Evolutionary conservation across 2,329 filamentous ascomycete species (phyloP).

Genomic region (Verticillium tricorpus): DNA sequence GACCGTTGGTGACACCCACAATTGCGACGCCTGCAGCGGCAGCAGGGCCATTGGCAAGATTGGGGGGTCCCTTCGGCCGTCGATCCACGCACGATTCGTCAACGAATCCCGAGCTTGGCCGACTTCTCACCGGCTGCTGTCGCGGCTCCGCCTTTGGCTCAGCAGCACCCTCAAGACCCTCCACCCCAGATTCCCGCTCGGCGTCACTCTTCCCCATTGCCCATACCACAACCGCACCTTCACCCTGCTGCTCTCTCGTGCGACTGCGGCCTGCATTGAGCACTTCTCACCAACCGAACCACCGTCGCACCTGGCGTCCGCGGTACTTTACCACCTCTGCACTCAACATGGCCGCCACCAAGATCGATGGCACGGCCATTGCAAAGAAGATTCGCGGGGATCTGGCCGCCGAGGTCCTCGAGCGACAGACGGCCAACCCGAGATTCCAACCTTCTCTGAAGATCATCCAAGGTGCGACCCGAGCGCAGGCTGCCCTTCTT

Average conservation of each 20-base stretch:
- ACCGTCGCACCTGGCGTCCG: not conserved
- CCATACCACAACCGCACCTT: not conserved
- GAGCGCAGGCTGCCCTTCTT: not conserved
- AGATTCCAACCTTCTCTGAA: slow-evolving; percentile 85
- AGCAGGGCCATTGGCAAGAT: not conserved
- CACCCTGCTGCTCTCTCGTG: slow-evolving; percentile 1
- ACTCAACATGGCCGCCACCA: slow-evolving; percentile 74
- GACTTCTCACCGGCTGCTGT: not conserved
- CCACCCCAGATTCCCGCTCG: not conserved
- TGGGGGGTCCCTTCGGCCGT: not conserved
- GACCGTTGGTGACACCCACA: not conserved
- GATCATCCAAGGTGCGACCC: slow-evolving; percentile 79
- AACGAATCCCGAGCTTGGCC: not conserved
- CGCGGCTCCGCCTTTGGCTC: not conserved
- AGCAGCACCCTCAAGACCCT: not conserved
- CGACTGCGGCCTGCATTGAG: not conserved
- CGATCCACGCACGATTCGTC: not conserved
- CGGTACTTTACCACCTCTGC: slow-evolving; percentile 42
- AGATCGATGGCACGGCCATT: slow-evolving; percentile 94
- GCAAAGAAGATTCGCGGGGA: slow-evolving; percentile 85
- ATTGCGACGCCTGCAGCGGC: not conserved
- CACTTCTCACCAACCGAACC: not conserved
- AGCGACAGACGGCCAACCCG: slow-evolving; percentile 77
- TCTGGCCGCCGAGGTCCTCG: slow-evolving; percentile 73
- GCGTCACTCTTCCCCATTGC: not conserved